phyloP scores from a whole-genome alignment of 495 filamentous ascomycete species.

The Tuber aestivum region DNA sequence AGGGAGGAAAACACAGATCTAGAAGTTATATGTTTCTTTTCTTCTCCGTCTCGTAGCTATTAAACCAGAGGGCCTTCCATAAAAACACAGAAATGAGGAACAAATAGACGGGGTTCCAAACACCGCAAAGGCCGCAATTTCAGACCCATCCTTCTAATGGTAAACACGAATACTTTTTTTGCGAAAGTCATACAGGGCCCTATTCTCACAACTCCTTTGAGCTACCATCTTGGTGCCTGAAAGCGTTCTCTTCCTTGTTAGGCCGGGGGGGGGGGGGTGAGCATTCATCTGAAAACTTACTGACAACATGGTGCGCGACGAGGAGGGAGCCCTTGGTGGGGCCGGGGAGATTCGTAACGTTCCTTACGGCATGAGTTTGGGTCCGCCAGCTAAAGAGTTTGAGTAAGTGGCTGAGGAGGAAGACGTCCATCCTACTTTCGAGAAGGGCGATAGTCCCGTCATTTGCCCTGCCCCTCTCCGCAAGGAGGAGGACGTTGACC shows the following conservation, averaged over 20 bases:
- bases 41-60: not conserved
- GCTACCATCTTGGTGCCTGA: conserved; percentile 48
- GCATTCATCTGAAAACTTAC: conserved; percentile 40
- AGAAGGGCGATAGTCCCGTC: conserved; percentile 44
- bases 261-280: conserved; percentile 10
- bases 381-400: conserved; percentile 56
- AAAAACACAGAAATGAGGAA: not conserved
- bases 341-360: conserved; percentile 48
- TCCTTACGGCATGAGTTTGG: conserved; percentile 50
- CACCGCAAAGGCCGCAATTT: not conserved
- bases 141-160: conserved; percentile 3
- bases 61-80: not conserved
- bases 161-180: conserved; percentile 19
- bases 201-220: conserved; percentile 51
- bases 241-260: conserved; percentile 36
- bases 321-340: conserved; percentile 47
- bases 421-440: conserved; percentile 51
- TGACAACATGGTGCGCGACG: conserved; percentile 50
- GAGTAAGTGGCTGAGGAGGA: conserved; percentile 54
- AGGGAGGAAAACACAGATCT: not conserved
- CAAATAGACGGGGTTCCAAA: not conserved
- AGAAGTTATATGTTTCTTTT: not conserved
- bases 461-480: not conserved
- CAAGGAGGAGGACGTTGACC: conserved; percentile 49
- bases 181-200: no score